These are phyloP conservation scores for Vachellia pachyceras DNA, from an alignment of 306 rosid species.

Conservation along the genomic window DNA sequence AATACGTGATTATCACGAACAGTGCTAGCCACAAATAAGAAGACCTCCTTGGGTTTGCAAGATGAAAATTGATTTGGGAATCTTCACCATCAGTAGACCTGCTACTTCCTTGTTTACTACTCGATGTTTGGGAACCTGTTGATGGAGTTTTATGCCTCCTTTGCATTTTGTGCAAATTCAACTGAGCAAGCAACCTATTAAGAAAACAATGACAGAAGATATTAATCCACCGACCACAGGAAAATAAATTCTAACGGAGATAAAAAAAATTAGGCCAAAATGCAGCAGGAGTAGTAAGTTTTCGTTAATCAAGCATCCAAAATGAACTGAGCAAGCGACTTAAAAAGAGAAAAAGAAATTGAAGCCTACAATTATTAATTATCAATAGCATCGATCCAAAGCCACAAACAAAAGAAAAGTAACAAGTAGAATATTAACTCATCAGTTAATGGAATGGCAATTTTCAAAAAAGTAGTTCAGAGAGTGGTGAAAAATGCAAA, in stretches of 20 bases:
- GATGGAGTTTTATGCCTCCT: constrained; percentile 51
- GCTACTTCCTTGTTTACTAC: constrained; percentile 41
- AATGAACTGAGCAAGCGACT: constrained; percentile 5
- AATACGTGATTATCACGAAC: constrained; percentile 54
- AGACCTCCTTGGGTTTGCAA: constrained; percentile 65
- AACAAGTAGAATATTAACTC: constrained; percentile 16
- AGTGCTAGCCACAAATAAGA: constrained; percentile 67
- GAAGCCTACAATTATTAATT: neutral
- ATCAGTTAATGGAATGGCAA: constrained; percentile 15
- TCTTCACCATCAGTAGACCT: constrained; percentile 36
- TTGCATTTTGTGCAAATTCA: constrained; percentile 48
- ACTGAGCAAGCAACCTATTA: constrained; percentile 10
- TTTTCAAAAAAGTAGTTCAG: neutral
- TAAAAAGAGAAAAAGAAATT: constrained; percentile 12
- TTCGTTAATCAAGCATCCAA: neutral
- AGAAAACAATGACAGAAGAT: neutral
- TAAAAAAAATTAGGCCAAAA: constrained; percentile 24
- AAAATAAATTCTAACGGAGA: neutral
- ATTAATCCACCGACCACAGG: constrained; percentile 33
- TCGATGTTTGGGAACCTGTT: constrained; percentile 29
- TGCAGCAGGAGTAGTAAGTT: constrained; percentile 8
- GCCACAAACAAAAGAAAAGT: neutral
- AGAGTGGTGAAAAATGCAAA: constrained; percentile 15
- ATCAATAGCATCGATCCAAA: constrained; percentile 18
- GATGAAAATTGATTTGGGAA: constrained; percentile 19